Evolutionary conservation across 1,284 basidiomycete genomes (phyloP).

Genomic region (Moesziomyces globuligerus): DNA sequence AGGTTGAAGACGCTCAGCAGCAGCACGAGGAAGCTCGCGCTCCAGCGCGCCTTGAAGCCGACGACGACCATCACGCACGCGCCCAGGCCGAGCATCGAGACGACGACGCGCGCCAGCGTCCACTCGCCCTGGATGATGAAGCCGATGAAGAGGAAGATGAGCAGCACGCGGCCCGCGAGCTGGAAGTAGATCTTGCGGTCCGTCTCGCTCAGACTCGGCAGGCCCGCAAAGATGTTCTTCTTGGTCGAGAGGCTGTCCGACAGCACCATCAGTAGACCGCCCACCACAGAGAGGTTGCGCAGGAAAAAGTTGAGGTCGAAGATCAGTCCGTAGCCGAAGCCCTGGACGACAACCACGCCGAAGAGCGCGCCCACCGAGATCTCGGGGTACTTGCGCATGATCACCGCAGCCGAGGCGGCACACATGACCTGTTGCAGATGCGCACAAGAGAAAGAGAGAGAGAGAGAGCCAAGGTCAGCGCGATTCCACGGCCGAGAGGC

Average conservation of each 20-base stretch:
- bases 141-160: slow-evolving; percentile 99
- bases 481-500: too few relatives aligned
- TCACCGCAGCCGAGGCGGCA: slow-evolving; percentile 84
- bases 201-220: slow-evolving; percentile 86
- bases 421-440: slow-evolving; percentile 74
- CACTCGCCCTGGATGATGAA: slow-evolving; percentile 94
- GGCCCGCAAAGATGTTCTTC: slow-evolving; percentile 84
- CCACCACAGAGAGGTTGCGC: slow-evolving; percentile 89
- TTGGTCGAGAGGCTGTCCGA: slow-evolving; percentile 88
- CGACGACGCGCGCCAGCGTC: slow-evolving; percentile 83
- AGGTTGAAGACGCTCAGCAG: slow-evolving; percentile 92
- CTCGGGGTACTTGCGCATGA: slow-evolving; percentile 87
- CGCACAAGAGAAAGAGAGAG: background rate
- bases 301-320: slow-evolving; percentile 99
- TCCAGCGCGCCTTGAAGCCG: slow-evolving; percentile 99
- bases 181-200: slow-evolving; percentile 94
- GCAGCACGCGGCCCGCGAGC: slow-evolving; percentile 92
- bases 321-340: slow-evolving; percentile 89
- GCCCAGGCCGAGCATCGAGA: slow-evolving; percentile 75
- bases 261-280: slow-evolving; percentile 96
- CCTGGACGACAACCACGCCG: slow-evolving; percentile 91
- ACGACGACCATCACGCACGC: slow-evolving; percentile 97
- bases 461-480: background rate
- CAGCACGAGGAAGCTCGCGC: slow-evolving; percentile 93
- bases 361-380: slow-evolving; percentile 88